Conservation (phyloP, 352 stramenopile genomes). For the Phytophthora sp. region DNA sequence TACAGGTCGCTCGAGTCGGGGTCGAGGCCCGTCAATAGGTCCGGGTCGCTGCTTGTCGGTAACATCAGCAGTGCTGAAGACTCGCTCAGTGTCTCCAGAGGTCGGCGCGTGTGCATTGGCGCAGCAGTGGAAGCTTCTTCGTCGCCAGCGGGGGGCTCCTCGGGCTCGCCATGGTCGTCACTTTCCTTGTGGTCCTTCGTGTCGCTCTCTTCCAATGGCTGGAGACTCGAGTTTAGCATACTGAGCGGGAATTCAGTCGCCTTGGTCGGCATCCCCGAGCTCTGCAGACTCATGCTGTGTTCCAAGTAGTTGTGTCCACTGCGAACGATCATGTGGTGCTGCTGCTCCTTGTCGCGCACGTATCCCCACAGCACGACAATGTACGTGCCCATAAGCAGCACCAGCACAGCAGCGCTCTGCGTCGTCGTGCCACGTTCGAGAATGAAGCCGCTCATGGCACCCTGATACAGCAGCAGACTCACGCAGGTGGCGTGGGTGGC, state of each 20-base stretch:
- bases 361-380: slow-evolving; percentile 84
- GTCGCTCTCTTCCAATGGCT: slow-evolving; percentile 26
- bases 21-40: slow-evolving; percentile 29
- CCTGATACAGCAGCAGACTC: slow-evolving; percentile 82
- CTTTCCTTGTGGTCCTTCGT: slow-evolving; percentile 10
- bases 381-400: slow-evolving; percentile 85
- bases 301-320: slow-evolving; percentile 51
- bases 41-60: slow-evolving; percentile 41
- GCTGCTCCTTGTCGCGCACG: slow-evolving; percentile 85
- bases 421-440: slow-evolving; percentile 78
- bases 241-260: slow-evolving; percentile 28
- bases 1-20: slow-evolving; percentile 75
- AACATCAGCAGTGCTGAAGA: slow-evolving; percentile 48
- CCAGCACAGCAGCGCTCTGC: slow-evolving; percentile 72
- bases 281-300: slow-evolving; percentile 27
- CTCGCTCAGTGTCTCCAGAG: slow-evolving; percentile 37
- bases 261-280: slow-evolving; percentile 11
- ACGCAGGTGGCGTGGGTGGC: slow-evolving; percentile 82
- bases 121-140: slow-evolving; percentile 30
- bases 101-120: slow-evolving; percentile 5
- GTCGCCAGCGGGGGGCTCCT: slow-evolving; percentile 36
- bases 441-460: slow-evolving; percentile 86
- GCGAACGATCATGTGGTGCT: slow-evolving; percentile 52
- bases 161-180: slow-evolving; percentile 24
- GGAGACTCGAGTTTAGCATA: slow-evolving; percentile 30